A percentile compares a stretch with the other conserved stretches of the same genome.
Conservation (phyloP, 345 rosid genomes). For the Pugionium cornutum region DNA sequence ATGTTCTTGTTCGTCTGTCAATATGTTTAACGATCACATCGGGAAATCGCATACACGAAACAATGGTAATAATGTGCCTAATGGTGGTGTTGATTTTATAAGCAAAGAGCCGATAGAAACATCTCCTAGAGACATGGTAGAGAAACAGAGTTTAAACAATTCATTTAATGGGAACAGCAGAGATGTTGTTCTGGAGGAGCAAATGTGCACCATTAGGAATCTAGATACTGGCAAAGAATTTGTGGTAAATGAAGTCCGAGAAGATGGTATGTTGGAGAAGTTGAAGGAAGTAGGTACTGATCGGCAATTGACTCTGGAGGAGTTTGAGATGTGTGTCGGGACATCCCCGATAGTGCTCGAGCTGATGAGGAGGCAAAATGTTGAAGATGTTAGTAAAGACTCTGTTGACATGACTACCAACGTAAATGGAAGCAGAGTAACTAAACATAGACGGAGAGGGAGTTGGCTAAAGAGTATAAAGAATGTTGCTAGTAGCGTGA, state of each 20-base stretch:
- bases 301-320: constrained; percentile 90
- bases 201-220: constrained; percentile 69
- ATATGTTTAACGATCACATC: constrained; percentile 26
- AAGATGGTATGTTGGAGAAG: constrained; percentile 78
- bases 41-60: constrained; percentile 31
- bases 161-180: constrained; percentile 36
- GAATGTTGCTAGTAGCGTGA: constrained; percentile 70
- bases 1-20: constrained; percentile 45
- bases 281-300: constrained; percentile 88
- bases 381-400: constrained; percentile 67
- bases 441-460: constrained; percentile 68
- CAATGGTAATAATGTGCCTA: constrained; percentile 25
- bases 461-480: constrained; percentile 78
- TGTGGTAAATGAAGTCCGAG: constrained; percentile 80
- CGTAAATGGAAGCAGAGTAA: constrained; percentile 45
- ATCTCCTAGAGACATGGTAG: constrained; percentile 37
- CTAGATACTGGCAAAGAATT: constrained; percentile 89
- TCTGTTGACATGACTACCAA: constrained; percentile 44
- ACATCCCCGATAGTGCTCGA: constrained; percentile 93
- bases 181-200: constrained; percentile 39
- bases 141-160: constrained; percentile 16
- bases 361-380: constrained; percentile 92
- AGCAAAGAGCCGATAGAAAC: constrained; percentile 47
- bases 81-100: constrained; percentile 25
- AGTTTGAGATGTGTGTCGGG: constrained; percentile 83